These are phyloP conservation scores for Fusarium sp. DNA, from an alignment of 2,329 filamentous ascomycete genomes.

Conservation along the genomic window DNA sequence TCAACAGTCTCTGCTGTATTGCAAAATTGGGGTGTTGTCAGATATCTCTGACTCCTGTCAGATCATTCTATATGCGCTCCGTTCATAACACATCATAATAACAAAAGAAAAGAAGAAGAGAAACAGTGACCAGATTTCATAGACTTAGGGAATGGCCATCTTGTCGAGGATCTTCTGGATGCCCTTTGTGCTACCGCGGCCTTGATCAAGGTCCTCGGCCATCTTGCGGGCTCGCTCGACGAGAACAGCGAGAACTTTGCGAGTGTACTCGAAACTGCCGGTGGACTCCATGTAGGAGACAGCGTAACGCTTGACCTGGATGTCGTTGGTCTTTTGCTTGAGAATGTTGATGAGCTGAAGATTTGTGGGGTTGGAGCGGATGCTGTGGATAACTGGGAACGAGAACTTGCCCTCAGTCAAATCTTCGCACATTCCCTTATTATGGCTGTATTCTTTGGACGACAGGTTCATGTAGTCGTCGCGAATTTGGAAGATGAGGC, in stretches of 20 bases:
- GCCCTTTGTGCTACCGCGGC: constrained; percentile 64
- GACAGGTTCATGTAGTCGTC: constrained; percentile 94
- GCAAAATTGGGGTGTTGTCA: constrained; percentile 21
- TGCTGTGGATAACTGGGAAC: constrained; percentile 94
- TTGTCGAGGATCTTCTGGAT: constrained; percentile 76
- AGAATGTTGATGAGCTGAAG: constrained; percentile 91
- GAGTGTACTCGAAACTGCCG: constrained; percentile 89
- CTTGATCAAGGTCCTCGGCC: constrained; percentile 73
- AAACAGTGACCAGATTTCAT: not conserved
- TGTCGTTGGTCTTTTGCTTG: constrained; percentile 86
- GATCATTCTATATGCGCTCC: constrained; percentile 44
- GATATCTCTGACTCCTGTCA: constrained; percentile 32
- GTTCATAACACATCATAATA: constrained; percentile 40
- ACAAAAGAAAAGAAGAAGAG: constrained; percentile 10
- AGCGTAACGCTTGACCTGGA: constrained; percentile 91
- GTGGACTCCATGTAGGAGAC: constrained; percentile 90
- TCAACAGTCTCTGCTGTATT: constrained; percentile 19
- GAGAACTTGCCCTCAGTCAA: constrained; percentile 97
- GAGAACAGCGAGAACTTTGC: constrained; percentile 72
- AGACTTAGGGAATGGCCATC: constrained; percentile 59
- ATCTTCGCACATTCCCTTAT: constrained; percentile 96
- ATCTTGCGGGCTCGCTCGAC: constrained; percentile 71
- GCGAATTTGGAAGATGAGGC: constrained; percentile 89
- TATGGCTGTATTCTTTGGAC: constrained; percentile 78
- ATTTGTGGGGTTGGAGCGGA: constrained; percentile 79